These are phyloP conservation scores for Globisporangium heterothallicum DNA, from an alignment of 352 stramenopile genomes.

Conservation along the genomic window DNA sequence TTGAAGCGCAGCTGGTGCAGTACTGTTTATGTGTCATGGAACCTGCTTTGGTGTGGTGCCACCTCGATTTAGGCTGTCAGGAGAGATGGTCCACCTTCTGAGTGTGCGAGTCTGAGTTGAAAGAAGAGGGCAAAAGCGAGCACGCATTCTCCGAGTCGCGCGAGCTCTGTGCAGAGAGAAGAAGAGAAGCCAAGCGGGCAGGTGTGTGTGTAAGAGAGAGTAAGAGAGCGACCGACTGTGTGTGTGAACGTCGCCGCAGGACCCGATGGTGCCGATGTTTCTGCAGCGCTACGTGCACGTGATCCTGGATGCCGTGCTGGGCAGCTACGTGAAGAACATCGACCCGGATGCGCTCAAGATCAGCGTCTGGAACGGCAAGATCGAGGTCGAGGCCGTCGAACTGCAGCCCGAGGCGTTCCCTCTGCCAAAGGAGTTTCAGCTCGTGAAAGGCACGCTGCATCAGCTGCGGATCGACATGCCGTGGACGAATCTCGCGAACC, in stretches of 20 bases:
- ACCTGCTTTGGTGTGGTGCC: neutral
- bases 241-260: neutral
- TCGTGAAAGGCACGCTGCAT: slow-evolving; percentile 75
- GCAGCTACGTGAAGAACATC: slow-evolving; percentile 85
- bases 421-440: slow-evolving; percentile 53
- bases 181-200: neutral
- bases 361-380: slow-evolving; percentile 82
- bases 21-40: neutral
- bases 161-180: neutral
- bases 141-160: neutral
- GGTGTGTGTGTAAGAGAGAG: neutral
- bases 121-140: neutral
- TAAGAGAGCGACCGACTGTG: neutral
- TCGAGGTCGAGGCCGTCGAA: slow-evolving; percentile 79
- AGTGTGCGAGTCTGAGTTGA: neutral
- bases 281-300: slow-evolving; percentile 84
- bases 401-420: slow-evolving; percentile 66
- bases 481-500: slow-evolving; percentile 63
- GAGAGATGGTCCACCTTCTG: neutral
- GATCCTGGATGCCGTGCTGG: slow-evolving; percentile 76
- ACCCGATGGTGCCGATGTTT: slow-evolving; percentile 39
- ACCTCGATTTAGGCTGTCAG: neutral
- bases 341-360: slow-evolving; percentile 81
- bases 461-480: slow-evolving; percentile 71
- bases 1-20: neutral